A percentile compares a stretch with the other conserved stretches of the same genome.
Evolutionary conservation across 108 stramenopile species (phyloP).

Genomic region (Schizochytrium sp.): DNA sequence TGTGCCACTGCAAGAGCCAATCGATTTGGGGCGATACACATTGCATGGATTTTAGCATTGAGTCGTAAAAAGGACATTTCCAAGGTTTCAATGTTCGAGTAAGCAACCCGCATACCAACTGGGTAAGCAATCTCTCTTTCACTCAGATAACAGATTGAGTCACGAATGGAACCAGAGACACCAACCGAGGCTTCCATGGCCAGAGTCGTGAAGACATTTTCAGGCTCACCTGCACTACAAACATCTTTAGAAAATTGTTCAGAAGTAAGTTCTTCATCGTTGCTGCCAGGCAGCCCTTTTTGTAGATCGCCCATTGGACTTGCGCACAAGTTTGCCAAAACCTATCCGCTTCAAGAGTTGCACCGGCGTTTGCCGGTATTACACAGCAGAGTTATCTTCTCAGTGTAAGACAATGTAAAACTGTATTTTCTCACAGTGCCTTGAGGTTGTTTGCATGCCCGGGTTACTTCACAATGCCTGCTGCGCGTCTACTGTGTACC

Average conservation of each 20-base stretch:
- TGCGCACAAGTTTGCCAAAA: too few species aligned
- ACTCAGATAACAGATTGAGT: background rate
- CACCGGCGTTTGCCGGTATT: too few species aligned
- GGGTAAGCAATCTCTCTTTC: constrained; percentile 31
- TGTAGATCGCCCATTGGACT: too few species aligned
- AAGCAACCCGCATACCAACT: constrained; percentile 3
- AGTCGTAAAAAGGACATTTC: background rate
- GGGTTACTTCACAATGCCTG: too few species aligned
- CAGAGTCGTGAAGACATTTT: constrained; percentile 3
- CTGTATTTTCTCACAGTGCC: too few species aligned
- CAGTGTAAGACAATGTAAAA: too few species aligned
- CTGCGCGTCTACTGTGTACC: too few species aligned
- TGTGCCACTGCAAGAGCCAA: background rate
- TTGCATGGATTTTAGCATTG: background rate
- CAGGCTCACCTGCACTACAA: background rate
- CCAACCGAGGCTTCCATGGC: constrained; percentile 47
- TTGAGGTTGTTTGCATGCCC: too few species aligned
- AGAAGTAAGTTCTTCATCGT: too few species aligned
- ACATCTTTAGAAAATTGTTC: background rate
- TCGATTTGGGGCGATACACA: background rate
- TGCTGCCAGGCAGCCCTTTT: too few species aligned
- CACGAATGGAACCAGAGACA: constrained; percentile 8
- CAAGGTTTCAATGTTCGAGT: background rate
- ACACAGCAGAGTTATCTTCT: too few species aligned
- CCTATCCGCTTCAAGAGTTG: too few species aligned